Evolutionary conservation across 2,329 filamentous ascomycete species (phyloP).

Genomic region (Rasamsonia emersonii): DNA sequence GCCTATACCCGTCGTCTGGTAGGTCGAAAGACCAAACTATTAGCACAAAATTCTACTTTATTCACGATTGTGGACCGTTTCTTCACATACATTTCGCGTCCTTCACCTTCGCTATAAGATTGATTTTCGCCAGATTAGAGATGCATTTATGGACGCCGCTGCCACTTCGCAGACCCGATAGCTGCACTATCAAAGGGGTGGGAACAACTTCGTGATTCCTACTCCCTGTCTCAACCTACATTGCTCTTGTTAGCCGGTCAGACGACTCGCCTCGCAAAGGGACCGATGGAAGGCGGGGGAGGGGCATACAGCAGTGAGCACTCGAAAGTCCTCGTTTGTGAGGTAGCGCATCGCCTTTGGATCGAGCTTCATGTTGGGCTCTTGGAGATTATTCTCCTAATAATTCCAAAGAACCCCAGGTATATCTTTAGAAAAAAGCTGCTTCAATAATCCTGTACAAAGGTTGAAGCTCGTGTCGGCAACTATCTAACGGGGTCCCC

Average conservation of each 20-base stretch:
- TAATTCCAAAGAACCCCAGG: neutral
- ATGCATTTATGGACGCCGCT: slow-evolving; percentile 79
- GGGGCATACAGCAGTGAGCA: slow-evolving; percentile 71
- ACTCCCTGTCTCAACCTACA: slow-evolving; percentile 81
- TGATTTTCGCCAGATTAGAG: slow-evolving; percentile 81
- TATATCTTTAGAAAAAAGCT: slow-evolving; percentile 4
- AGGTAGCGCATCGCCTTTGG: slow-evolving; percentile 90
- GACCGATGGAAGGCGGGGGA: slow-evolving; percentile 15
- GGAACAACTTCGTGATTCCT: slow-evolving; percentile 97
- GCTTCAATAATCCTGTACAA: slow-evolving; percentile 2
- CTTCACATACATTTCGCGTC: slow-evolving; percentile 65
- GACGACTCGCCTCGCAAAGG: slow-evolving; percentile 15
- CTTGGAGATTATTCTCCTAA: no score
- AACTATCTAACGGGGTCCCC: slow-evolving; percentile 5
- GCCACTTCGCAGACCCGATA: slow-evolving; percentile 69
- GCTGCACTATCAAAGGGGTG: slow-evolving; percentile 74
- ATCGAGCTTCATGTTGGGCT: slow-evolving; percentile 75
- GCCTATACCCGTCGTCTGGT: slow-evolving; percentile 79
- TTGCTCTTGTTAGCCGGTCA: slow-evolving; percentile 30
- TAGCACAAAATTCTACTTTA: neutral
- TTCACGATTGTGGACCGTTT: neutral
- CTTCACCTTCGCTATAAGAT: slow-evolving; percentile 84
- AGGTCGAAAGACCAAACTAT: slow-evolving; percentile 2
- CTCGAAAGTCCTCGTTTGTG: slow-evolving; percentile 86
- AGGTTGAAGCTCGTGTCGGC: no score